A percentile compares a stretch with the other conserved stretches of the same genome.
These are phyloP conservation scores for Phaffomyces thermotolerans DNA, from an alignment of 805 yeast species.

Conservation along the genomic window DNA sequence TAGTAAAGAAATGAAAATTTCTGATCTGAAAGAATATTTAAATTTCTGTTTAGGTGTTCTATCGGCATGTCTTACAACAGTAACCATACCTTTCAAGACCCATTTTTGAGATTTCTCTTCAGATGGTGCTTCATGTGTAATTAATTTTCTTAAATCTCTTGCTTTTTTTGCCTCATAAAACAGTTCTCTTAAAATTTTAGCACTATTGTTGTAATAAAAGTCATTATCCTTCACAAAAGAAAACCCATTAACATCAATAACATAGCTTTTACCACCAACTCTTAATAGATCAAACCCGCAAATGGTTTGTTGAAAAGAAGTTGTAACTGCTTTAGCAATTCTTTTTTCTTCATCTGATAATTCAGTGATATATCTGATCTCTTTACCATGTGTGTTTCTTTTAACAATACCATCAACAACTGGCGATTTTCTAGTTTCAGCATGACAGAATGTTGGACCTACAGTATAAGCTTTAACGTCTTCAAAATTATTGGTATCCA, in stretches of 20 bases:
- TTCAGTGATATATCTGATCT: constrained; percentile 82
- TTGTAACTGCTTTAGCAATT: constrained; percentile 75
- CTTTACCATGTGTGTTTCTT: constrained; percentile 96
- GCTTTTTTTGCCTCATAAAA: constrained; percentile 57
- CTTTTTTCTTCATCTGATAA: constrained; percentile 64
- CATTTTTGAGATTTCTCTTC: constrained; percentile 67
- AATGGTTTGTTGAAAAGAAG: constrained; percentile 80
- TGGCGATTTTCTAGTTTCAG: constrained; percentile 96
- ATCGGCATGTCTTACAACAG: constrained; percentile 94
- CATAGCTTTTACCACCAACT: constrained; percentile 82
- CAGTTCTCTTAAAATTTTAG: constrained; percentile 66
- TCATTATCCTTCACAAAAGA: constrained; percentile 92
- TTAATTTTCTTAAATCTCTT: constrained; percentile 34
- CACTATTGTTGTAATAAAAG: constrained; percentile 77
- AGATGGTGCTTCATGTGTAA: constrained; percentile 27
- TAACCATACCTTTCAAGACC: constrained; percentile 90
- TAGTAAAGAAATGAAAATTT: constrained; percentile 73
- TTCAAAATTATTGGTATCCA: constrained; percentile 97
- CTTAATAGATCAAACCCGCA: constrained; percentile 95
- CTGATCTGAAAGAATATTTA: constrained; percentile 88
- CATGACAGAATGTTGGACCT: constrained; percentile 87
- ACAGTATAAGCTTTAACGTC: constrained; percentile 98
- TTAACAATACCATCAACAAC: constrained; percentile 99
- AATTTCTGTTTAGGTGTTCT: constrained; percentile 98
- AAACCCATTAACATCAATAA: constrained; percentile 96